These are phyloP conservation scores for Daldinia grandis DNA, from an alignment of 495 filamentous ascomycete species.

Conservation along the genomic window DNA sequence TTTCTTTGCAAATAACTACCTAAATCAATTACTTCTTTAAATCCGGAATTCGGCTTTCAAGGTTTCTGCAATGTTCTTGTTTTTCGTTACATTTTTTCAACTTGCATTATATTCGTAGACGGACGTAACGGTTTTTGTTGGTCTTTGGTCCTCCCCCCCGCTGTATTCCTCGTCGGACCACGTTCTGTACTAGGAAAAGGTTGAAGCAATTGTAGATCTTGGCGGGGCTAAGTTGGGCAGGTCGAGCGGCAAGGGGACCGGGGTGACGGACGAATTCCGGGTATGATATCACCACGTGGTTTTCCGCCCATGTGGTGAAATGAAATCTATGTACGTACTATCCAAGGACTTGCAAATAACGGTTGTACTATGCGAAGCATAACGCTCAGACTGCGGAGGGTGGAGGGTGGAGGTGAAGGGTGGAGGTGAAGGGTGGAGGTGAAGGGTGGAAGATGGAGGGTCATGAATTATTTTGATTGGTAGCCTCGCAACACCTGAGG, in stretches of 20 bases:
- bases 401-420: too few species aligned
- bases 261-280: neutral
- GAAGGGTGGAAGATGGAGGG: neutral
- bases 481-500: neutral
- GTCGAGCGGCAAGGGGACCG: neutral
- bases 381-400: neutral
- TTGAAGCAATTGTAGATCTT: conserved; percentile 2
- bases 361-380: neutral
- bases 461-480: neutral
- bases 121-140: neutral
- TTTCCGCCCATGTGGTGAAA: neutral
- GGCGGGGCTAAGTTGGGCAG: neutral
- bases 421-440: too few species aligned
- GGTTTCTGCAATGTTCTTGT: neutral
- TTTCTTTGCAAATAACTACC: neutral
- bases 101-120: neutral
- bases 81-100: neutral
- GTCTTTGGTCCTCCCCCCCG: neutral
- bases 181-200: neutral
- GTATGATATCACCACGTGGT: conserved; percentile 1
- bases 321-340: neutral
- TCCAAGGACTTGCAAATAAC: too few species aligned
- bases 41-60: neutral
- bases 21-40: neutral
- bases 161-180: neutral